Base-by-base conservation (phyloP, 441 rosid genomes). In the Flueggea neowawraea region DNA sequence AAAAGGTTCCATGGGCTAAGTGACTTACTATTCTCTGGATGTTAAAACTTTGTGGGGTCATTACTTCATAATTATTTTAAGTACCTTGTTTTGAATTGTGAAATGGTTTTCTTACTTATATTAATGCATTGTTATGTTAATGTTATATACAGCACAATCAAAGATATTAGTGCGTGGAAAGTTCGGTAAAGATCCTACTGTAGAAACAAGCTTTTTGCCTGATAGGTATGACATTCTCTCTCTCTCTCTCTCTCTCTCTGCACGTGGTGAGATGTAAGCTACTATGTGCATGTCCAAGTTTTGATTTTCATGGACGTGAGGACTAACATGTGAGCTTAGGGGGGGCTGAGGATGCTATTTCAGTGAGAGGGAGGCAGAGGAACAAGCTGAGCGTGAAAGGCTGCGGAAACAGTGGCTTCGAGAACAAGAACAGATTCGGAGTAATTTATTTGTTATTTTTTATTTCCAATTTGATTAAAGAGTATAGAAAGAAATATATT, bases 341-440 rank as follows among this genome's bases (percentile, higher is more conserved):
- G 82, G n/a, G 74, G 67, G 88, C 70, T 70, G 91, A 88, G 96
- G 89, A 77, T 84, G 81, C 75, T 82, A 79, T 89, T 90, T 81
- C 94, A 95, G 97, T 84, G 97, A 89, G 87, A 73, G 97, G 52
- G 97, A 91, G 84, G 97, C 99, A 16, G 96, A 91, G 83, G 97
- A 95, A 78, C 85, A 91, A 81, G 96, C 97, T 69, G 99, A 95
- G 69, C 96, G 92, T 63, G 97, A 91, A 83, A 84, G 92, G 79
- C 75, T 95, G 76, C 96, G 80, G 70, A 89, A 85, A 75, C 94
- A 86, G 64, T 95, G 99, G 99, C 76, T 73, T 65, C 71, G 72
- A n/a, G 96, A 89, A 61, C 96, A 95, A 72, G 92, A 89, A 73
- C 97, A 80, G 69, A 91, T 91, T 70, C 83, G 75, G 78, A 95